Evolutionary conservation across 2,329 filamentous ascomycete genomes (phyloP).

Genomic region (Cyclaneusma minus): DNA sequence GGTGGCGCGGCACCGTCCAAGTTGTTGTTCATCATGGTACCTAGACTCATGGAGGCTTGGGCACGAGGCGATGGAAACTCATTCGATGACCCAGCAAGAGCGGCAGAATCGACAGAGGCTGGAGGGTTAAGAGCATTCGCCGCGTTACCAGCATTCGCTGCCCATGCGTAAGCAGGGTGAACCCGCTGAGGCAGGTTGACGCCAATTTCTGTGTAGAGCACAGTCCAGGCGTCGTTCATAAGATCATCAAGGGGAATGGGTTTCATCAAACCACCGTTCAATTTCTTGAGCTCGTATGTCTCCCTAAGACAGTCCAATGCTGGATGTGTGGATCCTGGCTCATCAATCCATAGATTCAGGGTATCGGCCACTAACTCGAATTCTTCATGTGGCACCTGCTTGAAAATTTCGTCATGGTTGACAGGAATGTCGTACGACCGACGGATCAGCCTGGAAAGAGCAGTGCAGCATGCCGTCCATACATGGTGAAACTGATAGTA

Average conservation of each 20-base stretch:
- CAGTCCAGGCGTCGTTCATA: slow-evolving; percentile 79
- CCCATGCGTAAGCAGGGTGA: no score
- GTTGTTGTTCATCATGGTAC: slow-evolving; percentile 17
- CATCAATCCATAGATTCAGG: slow-evolving; percentile 41
- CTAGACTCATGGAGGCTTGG: slow-evolving; percentile 16
- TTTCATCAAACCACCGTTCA: slow-evolving; percentile 84
- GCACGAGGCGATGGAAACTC: no score
- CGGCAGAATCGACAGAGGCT: no score
- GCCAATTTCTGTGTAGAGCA: slow-evolving; percentile 54
- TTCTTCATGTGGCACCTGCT: slow-evolving; percentile 46
- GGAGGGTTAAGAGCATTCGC: no score
- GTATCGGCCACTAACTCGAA: slow-evolving; percentile 42
- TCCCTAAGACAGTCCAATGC: slow-evolving; percentile 49
- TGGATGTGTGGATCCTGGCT: slow-evolving; percentile 27
- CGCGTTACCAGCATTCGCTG: no score
- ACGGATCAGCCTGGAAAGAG: slow-evolving; percentile 33
- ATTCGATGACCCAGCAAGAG: no score
- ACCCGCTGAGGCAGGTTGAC: slow-evolving; percentile 41
- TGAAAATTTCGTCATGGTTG: slow-evolving; percentile 52
- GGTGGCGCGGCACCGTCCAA: slow-evolving; percentile 10
- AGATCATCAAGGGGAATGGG: slow-evolving; percentile 76
- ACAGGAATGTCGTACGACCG: slow-evolving; percentile 37
- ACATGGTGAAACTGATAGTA: slow-evolving; percentile 13
- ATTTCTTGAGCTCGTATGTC: slow-evolving; percentile 53
- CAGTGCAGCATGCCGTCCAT: slow-evolving; percentile 15